Evolutionary conservation across 805 yeast species (phyloP).

Genomic region (Isabelozyma pseudorhagii): DNA sequence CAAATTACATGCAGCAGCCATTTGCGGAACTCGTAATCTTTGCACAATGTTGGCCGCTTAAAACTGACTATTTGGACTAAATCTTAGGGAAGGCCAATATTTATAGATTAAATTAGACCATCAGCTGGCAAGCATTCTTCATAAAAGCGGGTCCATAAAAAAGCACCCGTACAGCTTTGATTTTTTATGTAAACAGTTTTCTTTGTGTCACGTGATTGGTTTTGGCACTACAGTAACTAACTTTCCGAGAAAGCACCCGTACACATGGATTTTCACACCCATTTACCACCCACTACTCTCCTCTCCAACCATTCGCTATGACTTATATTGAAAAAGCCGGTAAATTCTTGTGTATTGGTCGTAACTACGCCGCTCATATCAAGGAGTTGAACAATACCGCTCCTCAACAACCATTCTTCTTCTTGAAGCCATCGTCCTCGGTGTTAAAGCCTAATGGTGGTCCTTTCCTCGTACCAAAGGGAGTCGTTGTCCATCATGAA

Average conservation of each 20-base stretch:
- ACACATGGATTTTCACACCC: not conserved
- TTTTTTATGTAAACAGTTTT: no score
- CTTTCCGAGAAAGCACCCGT: not conserved
- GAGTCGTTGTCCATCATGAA: slow-evolving; percentile 84
- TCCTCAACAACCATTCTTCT: slow-evolving; percentile 89
- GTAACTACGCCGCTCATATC: slow-evolving; percentile 96
- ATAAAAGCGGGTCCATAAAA: no score
- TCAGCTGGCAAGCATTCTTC: no score
- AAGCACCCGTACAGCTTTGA: no score
- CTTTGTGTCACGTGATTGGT: no score
- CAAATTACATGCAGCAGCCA: not conserved
- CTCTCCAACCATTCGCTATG: slow-evolving; percentile 5
- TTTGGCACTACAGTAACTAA: no score
- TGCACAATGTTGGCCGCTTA: no score
- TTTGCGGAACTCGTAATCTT: not conserved
- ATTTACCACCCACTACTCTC: slow-evolving; percentile 1
- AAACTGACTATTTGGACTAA: no score
- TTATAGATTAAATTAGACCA: no score
- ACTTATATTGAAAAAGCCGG: slow-evolving; percentile 59
- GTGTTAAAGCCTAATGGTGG: slow-evolving; percentile 60
- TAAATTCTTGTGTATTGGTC: slow-evolving; percentile 91
- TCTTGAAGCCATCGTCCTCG: slow-evolving; percentile 84
- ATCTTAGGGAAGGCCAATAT: no score
- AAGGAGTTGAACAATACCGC: slow-evolving; percentile 78
- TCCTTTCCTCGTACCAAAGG: slow-evolving; percentile 79